These are phyloP conservation scores for Cutaneotrichosporon sp. DNA, from an alignment of 1,284 basidiomycete species.

Conservation along the genomic window DNA sequence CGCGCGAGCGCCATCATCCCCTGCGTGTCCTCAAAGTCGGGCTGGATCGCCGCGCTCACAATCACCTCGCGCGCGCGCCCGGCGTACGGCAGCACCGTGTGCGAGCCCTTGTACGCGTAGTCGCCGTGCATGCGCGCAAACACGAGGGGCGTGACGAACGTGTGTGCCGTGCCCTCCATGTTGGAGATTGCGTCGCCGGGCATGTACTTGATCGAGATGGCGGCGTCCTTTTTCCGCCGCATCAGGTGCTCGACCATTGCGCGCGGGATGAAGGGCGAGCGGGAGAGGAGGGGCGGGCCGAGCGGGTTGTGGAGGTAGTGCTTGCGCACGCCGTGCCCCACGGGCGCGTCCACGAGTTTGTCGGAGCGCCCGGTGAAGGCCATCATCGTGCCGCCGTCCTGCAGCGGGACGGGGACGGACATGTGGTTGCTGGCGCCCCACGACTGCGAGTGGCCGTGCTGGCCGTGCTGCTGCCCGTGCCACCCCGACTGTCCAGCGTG, in stretches of 20 bases:
- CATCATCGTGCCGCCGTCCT: not conserved
- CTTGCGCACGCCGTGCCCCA: not conserved
- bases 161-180: constrained; percentile 35
- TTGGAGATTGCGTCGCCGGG: constrained; percentile 26
- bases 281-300: constrained; percentile 3
- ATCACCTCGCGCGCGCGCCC: constrained; percentile 23
- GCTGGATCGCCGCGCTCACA: constrained; percentile 29
- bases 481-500: no score
- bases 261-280: constrained; percentile 8
- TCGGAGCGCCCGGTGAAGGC: not conserved
- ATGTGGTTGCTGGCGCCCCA: not conserved
- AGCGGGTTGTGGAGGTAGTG: not conserved
- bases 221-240: constrained; percentile 33
- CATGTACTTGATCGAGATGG: constrained; percentile 31
- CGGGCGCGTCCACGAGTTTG: not conserved
- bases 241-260: constrained; percentile 31
- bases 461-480: not conserved
- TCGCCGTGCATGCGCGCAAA: constrained; percentile 30
- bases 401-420: not conserved
- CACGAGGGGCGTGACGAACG: constrained; percentile 30
- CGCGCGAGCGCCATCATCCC: constrained; percentile 26
- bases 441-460: no score
- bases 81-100: constrained; percentile 15
- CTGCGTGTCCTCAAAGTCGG: constrained; percentile 31
- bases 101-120: constrained; percentile 21